phyloP scores from a whole-genome alignment of 2,329 filamentous ascomycete genomes.

The Zelopaecilomyces penicillatus region DNA sequence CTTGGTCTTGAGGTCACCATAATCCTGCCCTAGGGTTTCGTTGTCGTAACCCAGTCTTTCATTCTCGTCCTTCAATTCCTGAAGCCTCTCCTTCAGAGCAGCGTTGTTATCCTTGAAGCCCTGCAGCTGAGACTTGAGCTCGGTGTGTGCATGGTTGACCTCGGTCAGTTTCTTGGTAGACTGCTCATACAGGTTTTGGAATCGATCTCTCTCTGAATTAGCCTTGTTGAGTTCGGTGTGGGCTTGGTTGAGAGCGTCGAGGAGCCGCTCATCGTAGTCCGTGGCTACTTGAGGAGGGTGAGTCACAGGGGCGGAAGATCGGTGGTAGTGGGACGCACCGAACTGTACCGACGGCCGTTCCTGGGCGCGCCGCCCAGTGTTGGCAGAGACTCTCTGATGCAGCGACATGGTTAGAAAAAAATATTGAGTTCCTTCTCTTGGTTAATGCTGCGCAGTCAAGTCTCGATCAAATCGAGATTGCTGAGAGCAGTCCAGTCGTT shows the following conservation, averaged over 20 bases:
- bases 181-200: slow-evolving; percentile 19
- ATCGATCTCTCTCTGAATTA: slow-evolving; percentile 14
- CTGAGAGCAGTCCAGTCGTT: neutral
- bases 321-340: slow-evolving; percentile 14
- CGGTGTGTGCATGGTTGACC: slow-evolving; percentile 11
- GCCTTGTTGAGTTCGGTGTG: slow-evolving; percentile 18
- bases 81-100: slow-evolving; percentile 13
- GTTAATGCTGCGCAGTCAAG: too few relatives aligned
- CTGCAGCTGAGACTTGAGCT: slow-evolving; percentile 12
- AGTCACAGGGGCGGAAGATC: neutral
- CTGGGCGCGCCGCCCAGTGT: slow-evolving; percentile 7
- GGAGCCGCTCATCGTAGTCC: slow-evolving; percentile 12
- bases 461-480: too few relatives aligned
- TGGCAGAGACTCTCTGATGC: slow-evolving; percentile 12
- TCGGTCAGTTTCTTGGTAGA: slow-evolving; percentile 23
- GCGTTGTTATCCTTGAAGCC: slow-evolving; percentile 10
- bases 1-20: slow-evolving; percentile 20
- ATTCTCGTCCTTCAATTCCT: slow-evolving; percentile 19
- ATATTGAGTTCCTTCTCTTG: too few relatives aligned
- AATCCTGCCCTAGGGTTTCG: slow-evolving; percentile 17
- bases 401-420: slow-evolving; percentile 8
- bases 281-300: slow-evolving; percentile 4
- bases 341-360: slow-evolving; percentile 14
- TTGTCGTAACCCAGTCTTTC: slow-evolving; percentile 15
- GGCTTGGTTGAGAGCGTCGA: slow-evolving; percentile 13